Conservation (phyloP, 2,329 filamentous ascomycete genomes). For the Dendryphion nanum region DNA sequence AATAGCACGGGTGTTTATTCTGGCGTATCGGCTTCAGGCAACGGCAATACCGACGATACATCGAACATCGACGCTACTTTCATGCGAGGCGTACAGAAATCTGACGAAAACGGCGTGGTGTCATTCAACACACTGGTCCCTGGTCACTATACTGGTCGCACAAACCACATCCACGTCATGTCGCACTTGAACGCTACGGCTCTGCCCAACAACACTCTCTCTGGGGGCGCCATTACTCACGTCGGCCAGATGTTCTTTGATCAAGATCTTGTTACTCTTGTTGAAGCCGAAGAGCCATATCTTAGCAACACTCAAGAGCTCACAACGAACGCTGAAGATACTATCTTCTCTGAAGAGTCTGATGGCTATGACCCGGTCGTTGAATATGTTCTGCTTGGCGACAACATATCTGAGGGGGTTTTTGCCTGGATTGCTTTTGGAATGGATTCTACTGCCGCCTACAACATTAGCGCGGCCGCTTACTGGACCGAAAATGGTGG, state of each 20-base stretch:
- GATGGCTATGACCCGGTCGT: slow-evolving; percentile 55
- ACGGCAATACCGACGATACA: slow-evolving; percentile 40
- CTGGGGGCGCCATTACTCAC: slow-evolving; percentile 53
- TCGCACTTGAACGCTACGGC: slow-evolving; percentile 36
- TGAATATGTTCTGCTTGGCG: slow-evolving; percentile 58
- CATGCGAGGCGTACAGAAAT: slow-evolving; percentile 50
- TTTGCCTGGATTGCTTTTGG: slow-evolving; percentile 37
- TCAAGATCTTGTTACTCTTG: slow-evolving; percentile 54
- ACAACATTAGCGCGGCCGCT: slow-evolving; percentile 28
- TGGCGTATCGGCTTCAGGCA: slow-evolving; percentile 40
- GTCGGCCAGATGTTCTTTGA: slow-evolving; percentile 67
- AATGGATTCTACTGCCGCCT: slow-evolving; percentile 21
- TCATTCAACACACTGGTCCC: slow-evolving; percentile 50
- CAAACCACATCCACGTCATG: slow-evolving; percentile 44
- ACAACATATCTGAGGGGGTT: slow-evolving; percentile 38
- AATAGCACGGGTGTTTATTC: slow-evolving; percentile 36
- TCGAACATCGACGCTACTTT: slow-evolving; percentile 38
- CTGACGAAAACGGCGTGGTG: slow-evolving; percentile 49
- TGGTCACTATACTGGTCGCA: slow-evolving; percentile 33
- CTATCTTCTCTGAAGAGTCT: slow-evolving; percentile 48
- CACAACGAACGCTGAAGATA: slow-evolving; percentile 54
- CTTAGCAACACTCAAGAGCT: slow-evolving; percentile 42
- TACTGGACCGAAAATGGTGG: slow-evolving; percentile 27
- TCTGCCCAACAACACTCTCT: slow-evolving; percentile 51
- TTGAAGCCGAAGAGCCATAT: slow-evolving; percentile 49